Percentiles rank a stretch among this genome's conserved stretches.
These are phyloP conservation scores for Macrotyloma uniflorum DNA, from an alignment of 306 rosid genomes.

Conservation along the genomic window DNA sequence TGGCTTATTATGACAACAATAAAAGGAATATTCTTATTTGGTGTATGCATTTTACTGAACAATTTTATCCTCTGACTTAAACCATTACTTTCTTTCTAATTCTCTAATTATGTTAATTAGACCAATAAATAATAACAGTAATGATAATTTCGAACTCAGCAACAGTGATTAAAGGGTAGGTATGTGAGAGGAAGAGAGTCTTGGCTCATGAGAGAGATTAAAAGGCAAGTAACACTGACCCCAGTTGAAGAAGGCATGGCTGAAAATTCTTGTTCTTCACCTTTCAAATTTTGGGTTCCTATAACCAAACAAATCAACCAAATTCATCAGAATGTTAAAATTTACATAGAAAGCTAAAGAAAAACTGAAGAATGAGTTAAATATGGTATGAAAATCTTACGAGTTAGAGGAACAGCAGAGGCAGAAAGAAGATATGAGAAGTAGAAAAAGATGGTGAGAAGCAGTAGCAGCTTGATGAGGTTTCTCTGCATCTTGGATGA, in stretches of 20 bases:
- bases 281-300: constrained; percentile 42
- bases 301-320: neutral
- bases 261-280: constrained; percentile 29
- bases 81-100: neutral
- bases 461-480: constrained; percentile 1
- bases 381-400: constrained; percentile 30
- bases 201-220: neutral
- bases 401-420: constrained; percentile 42
- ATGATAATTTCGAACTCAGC: neutral
- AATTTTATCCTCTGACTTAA: neutral
- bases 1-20: neutral
- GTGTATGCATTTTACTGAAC: neutral
- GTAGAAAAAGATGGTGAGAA: constrained; percentile 10
- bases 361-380: neutral
- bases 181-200: neutral
- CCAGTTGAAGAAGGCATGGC: constrained; percentile 32
- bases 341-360: neutral
- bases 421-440: constrained; percentile 35
- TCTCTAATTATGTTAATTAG: neutral
- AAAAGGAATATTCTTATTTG: neutral
- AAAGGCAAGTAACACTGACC: constrained; percentile 34
- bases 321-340: neutral
- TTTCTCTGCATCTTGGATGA: constrained; percentile 36
- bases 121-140: no score
- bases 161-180: neutral